These are phyloP conservation scores for Angomonas desouzai DNA, from an alignment of 208 protist species.

Conservation along the genomic window DNA sequence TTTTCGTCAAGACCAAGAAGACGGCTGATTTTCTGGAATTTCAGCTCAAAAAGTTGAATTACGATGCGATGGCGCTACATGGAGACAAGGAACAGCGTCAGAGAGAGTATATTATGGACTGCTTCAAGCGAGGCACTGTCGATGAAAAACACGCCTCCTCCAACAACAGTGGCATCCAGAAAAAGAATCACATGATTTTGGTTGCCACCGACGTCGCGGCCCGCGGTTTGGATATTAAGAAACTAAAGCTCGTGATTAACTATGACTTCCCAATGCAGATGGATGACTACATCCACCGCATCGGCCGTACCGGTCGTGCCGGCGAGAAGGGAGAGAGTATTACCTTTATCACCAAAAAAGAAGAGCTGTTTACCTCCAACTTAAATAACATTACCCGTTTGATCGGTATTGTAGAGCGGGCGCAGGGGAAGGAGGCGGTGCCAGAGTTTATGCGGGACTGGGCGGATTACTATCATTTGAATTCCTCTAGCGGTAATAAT, in stretches of 20 bases:
- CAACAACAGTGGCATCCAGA: not conserved
- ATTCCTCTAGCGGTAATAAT: conserved; percentile 18
- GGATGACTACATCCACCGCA: conserved; percentile 98
- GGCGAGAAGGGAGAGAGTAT: conserved; percentile 82
- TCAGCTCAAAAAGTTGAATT: conserved; percentile 72
- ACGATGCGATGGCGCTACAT: conserved; percentile 87
- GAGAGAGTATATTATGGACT: conserved; percentile 91
- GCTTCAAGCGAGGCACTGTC: conserved; percentile 61
- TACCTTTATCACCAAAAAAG: conserved; percentile 85
- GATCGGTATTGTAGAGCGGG: conserved; percentile 53
- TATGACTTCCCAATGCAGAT: conserved; percentile 99
- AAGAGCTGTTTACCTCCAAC: conserved; percentile 90
- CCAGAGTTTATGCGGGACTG: conserved; percentile 76
- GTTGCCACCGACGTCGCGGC: conserved; percentile 94
- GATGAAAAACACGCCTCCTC: not conserved
- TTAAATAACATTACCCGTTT: conserved; percentile 53
- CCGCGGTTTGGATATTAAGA: conserved; percentile 97
- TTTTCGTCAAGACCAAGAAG: conserved; percentile 93
- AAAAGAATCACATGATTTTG: conserved; percentile 58
- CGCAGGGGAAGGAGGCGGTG: conserved; percentile 54
- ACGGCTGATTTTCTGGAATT: conserved; percentile 86
- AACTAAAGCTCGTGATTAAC: conserved; percentile 99
- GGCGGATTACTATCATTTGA: conserved; percentile 40
- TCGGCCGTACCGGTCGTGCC: conserved; percentile 92
- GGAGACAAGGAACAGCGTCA: conserved; percentile 93